These are phyloP conservation scores for Pseudognaphalium luteoalbum DNA, from an alignment of 129 eudicot genomes.

Conservation along the genomic window DNA sequence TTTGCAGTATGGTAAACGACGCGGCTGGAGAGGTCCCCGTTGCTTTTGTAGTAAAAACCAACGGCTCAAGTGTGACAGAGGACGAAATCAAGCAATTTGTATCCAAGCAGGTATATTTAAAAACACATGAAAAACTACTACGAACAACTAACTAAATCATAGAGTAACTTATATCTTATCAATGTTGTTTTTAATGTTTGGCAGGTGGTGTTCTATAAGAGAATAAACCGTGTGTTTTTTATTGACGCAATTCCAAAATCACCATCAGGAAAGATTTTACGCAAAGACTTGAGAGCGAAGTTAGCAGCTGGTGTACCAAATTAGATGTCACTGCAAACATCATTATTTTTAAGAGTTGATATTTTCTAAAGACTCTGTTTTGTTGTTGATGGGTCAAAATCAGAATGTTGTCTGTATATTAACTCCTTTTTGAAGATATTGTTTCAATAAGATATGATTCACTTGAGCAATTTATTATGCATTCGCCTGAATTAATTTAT, in stretches of 20 bases:
- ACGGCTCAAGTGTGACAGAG: conserved; percentile 57
- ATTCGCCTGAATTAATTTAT: background rate
- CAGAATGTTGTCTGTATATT: conserved; percentile 34
- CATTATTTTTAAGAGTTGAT: conserved; percentile 6
- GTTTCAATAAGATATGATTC: conserved; percentile 13
- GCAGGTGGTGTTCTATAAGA: conserved; percentile 80
- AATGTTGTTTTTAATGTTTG: conserved; percentile 8
- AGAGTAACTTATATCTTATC: background rate
- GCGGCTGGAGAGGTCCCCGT: conserved; percentile 96
- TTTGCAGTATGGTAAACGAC: conserved; percentile 70
- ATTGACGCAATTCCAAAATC: conserved; percentile 64
- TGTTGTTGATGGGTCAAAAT: conserved; percentile 22
- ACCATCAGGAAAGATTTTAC: conserved; percentile 78
- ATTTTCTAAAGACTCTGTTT: conserved; percentile 17
- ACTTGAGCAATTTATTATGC: background rate
- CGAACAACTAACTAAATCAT: background rate
- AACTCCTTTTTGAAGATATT: conserved; percentile 26
- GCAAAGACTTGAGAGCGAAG: conserved; percentile 73
- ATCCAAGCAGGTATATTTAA: conserved; percentile 69
- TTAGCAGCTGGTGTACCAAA: conserved; percentile 56
- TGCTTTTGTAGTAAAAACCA: conserved; percentile 77
- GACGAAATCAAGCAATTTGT: conserved; percentile 78
- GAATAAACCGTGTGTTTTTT: conserved; percentile 72
- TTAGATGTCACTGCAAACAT: conserved; percentile 21
- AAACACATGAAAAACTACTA: background rate